phyloP scores from a whole-genome alignment of 495 filamentous ascomycete species.

The Annulohypoxylon moriforme region DNA sequence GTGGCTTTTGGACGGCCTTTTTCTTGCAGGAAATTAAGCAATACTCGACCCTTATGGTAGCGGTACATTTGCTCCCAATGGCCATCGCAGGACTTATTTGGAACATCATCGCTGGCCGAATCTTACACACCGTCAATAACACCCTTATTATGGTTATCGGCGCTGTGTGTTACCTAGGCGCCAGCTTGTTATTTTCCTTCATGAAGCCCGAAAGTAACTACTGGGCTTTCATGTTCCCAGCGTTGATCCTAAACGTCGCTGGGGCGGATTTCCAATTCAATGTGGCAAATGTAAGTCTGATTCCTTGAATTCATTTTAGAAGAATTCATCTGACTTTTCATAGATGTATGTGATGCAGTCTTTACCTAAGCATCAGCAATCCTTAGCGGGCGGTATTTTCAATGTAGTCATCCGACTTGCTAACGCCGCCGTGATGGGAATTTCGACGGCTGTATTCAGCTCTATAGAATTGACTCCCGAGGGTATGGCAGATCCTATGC shows the following conservation, averaged over 20 bases:
- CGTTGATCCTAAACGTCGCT: constrained; percentile 64
- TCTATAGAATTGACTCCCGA: constrained; percentile 47
- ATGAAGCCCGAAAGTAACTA: constrained; percentile 57
- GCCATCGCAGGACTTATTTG: constrained; percentile 64
- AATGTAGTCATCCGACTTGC: constrained; percentile 66
- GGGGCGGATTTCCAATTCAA: constrained; percentile 72
- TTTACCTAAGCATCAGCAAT: constrained; percentile 66
- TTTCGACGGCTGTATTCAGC: constrained; percentile 62
- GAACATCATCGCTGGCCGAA: constrained; percentile 60
- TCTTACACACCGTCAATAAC: constrained; percentile 63
- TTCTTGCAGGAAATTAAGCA: constrained; percentile 66
- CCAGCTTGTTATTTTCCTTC: constrained; percentile 57
- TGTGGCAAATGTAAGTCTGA: constrained; percentile 64
- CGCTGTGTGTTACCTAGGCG: constrained; percentile 55
- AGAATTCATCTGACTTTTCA: constrained; percentile 31
- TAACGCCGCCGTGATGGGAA: constrained; percentile 63
- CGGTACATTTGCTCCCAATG: constrained; percentile 66
- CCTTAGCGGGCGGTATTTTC: constrained; percentile 68
- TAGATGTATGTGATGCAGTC: constrained; percentile 67
- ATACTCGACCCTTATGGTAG: constrained; percentile 62
- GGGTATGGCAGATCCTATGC: constrained; percentile 51
- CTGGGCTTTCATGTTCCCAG: constrained; percentile 69
- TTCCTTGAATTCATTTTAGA: background rate
- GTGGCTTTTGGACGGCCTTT: constrained; percentile 65
- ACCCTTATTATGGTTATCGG: constrained; percentile 62